A percentile compares a stretch with the other conserved stretches of the same genome.
phyloP scores from a whole-genome alignment of 2,329 filamentous ascomycete species.

The Aspergillus neoniger region DNA sequence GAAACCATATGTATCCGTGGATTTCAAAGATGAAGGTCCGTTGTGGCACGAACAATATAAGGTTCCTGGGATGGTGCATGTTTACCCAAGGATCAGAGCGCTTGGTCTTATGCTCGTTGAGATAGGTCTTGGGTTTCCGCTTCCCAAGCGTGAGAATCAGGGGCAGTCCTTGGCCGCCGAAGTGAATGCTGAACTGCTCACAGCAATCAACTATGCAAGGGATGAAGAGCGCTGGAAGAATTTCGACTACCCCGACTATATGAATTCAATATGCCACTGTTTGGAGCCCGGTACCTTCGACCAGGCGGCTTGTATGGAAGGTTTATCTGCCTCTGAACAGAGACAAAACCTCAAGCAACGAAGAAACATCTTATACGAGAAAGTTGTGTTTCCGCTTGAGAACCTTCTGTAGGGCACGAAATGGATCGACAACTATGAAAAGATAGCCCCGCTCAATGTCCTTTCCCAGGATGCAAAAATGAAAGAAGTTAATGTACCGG shows the following conservation, averaged over 20 bases:
- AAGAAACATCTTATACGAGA: not conserved
- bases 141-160: not conserved
- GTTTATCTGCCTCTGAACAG: not conserved
- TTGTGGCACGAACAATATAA: not conserved
- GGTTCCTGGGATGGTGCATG: not conserved
- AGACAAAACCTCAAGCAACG: not conserved
- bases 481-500: not conserved
- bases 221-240: not conserved
- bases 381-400: conserved; percentile 5
- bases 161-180: not conserved
- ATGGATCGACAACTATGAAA: not conserved
- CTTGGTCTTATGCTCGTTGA: conserved; percentile 7
- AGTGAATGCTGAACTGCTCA: not conserved
- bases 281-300: not conserved
- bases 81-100: conserved; percentile 2
- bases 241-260: not conserved
- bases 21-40: not conserved
- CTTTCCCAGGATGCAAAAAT: too few species aligned
- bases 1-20: not conserved
- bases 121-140: not conserved
- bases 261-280: not conserved
- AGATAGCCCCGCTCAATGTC: not conserved
- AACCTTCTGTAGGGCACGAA: conserved; percentile 5
- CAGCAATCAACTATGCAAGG: not conserved
- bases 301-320: not conserved